Conservation (phyloP, 2,329 filamentous ascomycete species). For the Colletotrichum tofieldiae region DNA sequence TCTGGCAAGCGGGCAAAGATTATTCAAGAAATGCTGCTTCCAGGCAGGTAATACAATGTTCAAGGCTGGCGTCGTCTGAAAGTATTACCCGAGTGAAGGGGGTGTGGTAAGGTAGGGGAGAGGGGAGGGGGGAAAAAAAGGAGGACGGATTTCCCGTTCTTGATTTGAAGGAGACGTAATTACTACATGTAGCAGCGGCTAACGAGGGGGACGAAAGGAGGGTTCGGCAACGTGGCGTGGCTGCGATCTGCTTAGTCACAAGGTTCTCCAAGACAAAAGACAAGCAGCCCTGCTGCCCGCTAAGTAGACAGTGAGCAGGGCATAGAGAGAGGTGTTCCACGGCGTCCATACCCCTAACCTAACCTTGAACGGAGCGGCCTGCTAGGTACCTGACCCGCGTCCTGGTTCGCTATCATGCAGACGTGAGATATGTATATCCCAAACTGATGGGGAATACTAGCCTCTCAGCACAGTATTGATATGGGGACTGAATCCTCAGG, state of each 20-base stretch:
- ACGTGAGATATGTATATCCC: no score
- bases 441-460: background rate
- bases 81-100: conserved; percentile 37
- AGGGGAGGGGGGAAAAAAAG: conserved; percentile 1
- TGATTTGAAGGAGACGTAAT: conserved; percentile 38
- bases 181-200: conserved; percentile 14
- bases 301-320: background rate
- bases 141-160: background rate
- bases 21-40: conserved; percentile 41
- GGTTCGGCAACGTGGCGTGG: conserved; percentile 41
- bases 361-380: background rate
- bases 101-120: conserved; percentile 14
- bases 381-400: background rate
- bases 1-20: conserved; percentile 32
- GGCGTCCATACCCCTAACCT: background rate
- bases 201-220: background rate
- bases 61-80: conserved; percentile 42
- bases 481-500: background rate
- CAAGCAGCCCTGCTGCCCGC: background rate
- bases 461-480: background rate
- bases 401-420: no score
- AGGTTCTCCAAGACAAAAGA: background rate
- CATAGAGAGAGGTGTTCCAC: background rate
- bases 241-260: conserved; percentile 34
- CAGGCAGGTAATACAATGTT: conserved; percentile 43